Base-by-base conservation (phyloP, 228 moss, liverwort and hornwort species). In the Sphagnum fallax region DNA sequence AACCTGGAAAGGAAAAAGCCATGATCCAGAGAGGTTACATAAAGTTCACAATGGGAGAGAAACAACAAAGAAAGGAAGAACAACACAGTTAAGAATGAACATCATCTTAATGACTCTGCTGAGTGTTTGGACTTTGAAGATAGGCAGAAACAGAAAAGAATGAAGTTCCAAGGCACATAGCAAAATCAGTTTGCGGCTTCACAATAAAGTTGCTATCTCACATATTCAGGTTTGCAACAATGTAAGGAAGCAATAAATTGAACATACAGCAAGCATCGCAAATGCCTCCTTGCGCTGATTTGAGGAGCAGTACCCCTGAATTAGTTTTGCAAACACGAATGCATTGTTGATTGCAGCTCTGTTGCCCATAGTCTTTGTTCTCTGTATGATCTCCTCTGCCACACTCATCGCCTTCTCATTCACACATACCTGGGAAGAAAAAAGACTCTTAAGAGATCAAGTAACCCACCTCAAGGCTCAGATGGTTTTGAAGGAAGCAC, bases 201-300 rank as follows among this genome's bases (percentile, higher is more conserved):
- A 32, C 32, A 32, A 32, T 32, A 32, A 32, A 32, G 32, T 32
- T 32, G 2, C 32, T 32, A 32, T 32, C 32, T 32, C 32, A 32
- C 32, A 32, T 32, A 32, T 32, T 32, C 32, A 32, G 12, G 53
- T 12, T 55, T 8, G 53, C 53, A 55, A 67, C 6, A 10, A 52
- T 48, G 47, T n/a, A 53, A 53, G 16, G 67, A 52, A 67, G 52
- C 53, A 32, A 18, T 18, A 67, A 4, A 10, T 52, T 67, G 53
- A 13, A 71, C 77, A 57, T 79, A 85, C 85, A 75, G 75, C 49
- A 75, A 85, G 85, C 71, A 85, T 73, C 32, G 79, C 79, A 67
- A 75, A 85, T 13, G 85, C 79, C 69, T 85, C 82, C 82, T 82
- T 85, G 12, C 85, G 77, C 71, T 82, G 82, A 79, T 82, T 73